Conservation (phyloP, 805 yeast genomes). For the Teunomyces cretensis region DNA sequence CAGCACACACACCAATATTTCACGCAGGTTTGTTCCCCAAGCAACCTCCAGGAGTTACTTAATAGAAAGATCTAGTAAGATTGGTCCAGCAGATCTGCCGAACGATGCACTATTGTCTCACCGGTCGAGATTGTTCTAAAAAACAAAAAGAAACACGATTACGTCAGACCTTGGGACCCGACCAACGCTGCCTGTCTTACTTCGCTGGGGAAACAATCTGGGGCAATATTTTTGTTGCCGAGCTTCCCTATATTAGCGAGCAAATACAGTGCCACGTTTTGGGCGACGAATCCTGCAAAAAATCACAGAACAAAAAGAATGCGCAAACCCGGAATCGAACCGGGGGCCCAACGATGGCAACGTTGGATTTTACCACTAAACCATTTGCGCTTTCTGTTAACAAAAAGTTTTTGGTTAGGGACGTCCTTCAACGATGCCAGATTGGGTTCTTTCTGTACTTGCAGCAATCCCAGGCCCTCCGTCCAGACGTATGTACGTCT, state of each 20-base stretch:
- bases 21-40: no score
- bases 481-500: no score
- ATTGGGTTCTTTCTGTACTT: no score
- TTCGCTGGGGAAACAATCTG: neutral
- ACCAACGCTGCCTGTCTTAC: neutral
- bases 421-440: neutral
- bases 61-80: neutral
- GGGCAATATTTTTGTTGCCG: neutral
- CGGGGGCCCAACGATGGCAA: conserved; percentile 6
- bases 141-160: neutral
- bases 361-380: conserved; percentile 5
- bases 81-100: neutral
- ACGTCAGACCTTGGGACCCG: neutral
- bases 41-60: no score
- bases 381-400: neutral
- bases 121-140: neutral
- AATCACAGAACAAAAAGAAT: neutral
- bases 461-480: no score
- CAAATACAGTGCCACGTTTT: neutral
- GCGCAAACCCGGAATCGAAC: conserved; percentile 6
- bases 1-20: no score
- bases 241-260: no score
- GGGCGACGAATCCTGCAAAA: neutral
- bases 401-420: no score
- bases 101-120: neutral